Conservation (phyloP, 1,284 basidiomycete genomes). For the Phaffia rhodozyma region DNA sequence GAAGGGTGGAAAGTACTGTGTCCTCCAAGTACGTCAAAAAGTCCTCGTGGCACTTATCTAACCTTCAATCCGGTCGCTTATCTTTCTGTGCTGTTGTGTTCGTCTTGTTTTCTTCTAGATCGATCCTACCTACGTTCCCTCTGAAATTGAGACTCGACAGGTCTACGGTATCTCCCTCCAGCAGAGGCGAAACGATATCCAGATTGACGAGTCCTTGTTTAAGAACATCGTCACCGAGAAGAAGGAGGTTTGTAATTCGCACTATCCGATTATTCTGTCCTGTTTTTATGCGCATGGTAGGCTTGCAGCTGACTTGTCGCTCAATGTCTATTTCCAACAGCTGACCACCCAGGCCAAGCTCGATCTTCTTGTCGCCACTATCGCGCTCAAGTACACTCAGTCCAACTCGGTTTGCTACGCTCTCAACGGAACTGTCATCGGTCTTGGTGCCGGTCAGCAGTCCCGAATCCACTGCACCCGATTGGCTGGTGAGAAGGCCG, state of each 20-base stretch:
- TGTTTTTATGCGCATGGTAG: too few relatives aligned
- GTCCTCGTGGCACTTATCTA: slow-evolving; percentile 9
- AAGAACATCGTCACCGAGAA: slow-evolving; percentile 77
- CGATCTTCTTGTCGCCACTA: slow-evolving; percentile 86
- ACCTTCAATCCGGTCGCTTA: not conserved
- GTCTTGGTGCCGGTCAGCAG: slow-evolving; percentile 95
- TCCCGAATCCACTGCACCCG: slow-evolving; percentile 99
- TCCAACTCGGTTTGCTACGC: slow-evolving; percentile 98
- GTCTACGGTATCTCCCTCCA: slow-evolving; percentile 88
- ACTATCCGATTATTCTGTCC: not conserved
- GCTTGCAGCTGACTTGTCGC: not conserved
- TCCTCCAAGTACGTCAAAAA: slow-evolving; percentile 55
- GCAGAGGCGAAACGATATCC: slow-evolving; percentile 83
- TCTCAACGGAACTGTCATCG: slow-evolving; percentile 81
- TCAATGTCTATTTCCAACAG: slow-evolving; percentile 34
- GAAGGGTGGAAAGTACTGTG: slow-evolving; percentile 98
- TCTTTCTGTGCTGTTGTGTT: not conserved
- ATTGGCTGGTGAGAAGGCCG: slow-evolving; percentile 93
- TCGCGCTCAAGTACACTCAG: slow-evolving; percentile 97
- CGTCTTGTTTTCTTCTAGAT: slow-evolving; percentile 44
- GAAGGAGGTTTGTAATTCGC: slow-evolving; percentile 50
- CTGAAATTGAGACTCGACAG: slow-evolving; percentile 77
- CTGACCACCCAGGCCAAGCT: slow-evolving; percentile 60
- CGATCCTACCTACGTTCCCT: slow-evolving; percentile 64
- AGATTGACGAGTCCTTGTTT: slow-evolving; percentile 74